phyloP scores from a whole-genome alignment of 1,284 basidiomycete genomes.

The Jaminaea rosea region DNA sequence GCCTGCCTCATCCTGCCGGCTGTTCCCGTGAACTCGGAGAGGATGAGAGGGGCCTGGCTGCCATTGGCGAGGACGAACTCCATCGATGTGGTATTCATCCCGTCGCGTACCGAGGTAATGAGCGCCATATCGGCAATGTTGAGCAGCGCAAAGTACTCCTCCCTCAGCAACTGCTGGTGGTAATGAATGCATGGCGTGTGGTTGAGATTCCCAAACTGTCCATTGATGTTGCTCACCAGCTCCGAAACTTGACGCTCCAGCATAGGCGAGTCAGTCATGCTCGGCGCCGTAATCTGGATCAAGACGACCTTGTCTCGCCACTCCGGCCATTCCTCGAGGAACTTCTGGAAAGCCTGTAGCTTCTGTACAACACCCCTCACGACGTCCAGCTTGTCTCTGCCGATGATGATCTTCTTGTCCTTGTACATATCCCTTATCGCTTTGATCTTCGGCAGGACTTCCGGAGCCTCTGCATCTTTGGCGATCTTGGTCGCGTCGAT shows the following conservation, averaged over 20 bases:
- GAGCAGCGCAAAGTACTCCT: constrained; percentile 96
- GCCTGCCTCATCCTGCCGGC: constrained; percentile 75
- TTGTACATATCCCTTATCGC: constrained; percentile 77
- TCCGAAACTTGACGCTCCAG: constrained; percentile 89
- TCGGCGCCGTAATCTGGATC: constrained; percentile 83
- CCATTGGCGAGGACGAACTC: constrained; percentile 90
- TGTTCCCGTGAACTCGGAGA: constrained; percentile 97
- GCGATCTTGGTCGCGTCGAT: constrained; percentile 86
- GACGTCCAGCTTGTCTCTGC: constrained; percentile 95
- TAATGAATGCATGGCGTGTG: constrained; percentile 99
- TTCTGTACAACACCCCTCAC: constrained; percentile 97
- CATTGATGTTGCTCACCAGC: constrained; percentile 92
- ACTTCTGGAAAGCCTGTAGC: constrained; percentile 89
- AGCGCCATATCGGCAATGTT: constrained; percentile 88
- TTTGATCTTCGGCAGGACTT: constrained; percentile 78
- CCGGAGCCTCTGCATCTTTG: constrained; percentile 67
- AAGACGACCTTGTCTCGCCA: constrained; percentile 78
- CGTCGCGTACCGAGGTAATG: constrained; percentile 89
- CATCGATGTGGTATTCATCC: constrained; percentile 97
- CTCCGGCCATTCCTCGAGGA: constrained; percentile 84
- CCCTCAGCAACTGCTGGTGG: constrained; percentile 85
- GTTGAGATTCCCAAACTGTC: constrained; percentile 85
- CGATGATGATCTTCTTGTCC: constrained; percentile 97
- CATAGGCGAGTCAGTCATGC: constrained; percentile 83
- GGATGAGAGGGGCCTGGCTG: constrained; percentile 68